Conservation (phyloP, 768 basidiomycete genomes). For the Pholiota microspora region DNA sequence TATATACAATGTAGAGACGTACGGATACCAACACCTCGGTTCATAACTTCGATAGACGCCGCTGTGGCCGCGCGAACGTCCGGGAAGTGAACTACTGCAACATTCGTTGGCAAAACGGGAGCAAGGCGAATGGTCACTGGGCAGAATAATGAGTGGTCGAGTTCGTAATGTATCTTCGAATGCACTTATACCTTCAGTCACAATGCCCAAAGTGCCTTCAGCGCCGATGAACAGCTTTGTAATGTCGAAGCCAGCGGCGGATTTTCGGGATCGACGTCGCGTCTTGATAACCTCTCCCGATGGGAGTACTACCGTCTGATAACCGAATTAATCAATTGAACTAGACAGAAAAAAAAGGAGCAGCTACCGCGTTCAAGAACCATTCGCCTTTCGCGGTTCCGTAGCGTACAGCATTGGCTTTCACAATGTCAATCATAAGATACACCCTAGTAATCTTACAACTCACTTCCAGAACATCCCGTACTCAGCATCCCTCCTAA, state of each 20-base stretch:
- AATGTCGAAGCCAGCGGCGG: conserved; percentile 80
- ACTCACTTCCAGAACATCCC: conserved; percentile 78
- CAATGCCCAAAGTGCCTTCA: conserved; percentile 75
- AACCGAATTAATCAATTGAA: not conserved
- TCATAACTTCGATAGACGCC: conserved; percentile 70
- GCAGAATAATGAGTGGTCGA: not conserved
- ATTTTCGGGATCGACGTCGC: conserved; percentile 71
- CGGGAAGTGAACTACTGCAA: conserved; percentile 80
- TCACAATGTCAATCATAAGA: not conserved
- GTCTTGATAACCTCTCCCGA: conserved; percentile 92
- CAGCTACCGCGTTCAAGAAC: conserved; percentile 77
- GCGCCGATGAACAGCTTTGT: conserved; percentile 88
- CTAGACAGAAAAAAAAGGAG: not conserved
- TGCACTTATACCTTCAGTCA: conserved; percentile 67
- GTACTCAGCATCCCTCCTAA: conserved; percentile 87
- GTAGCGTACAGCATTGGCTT: conserved; percentile 80
- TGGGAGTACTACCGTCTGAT: conserved; percentile 85
- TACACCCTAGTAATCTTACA: not conserved
- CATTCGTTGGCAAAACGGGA: conserved; percentile 76
- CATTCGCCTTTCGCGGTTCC: conserved; percentile 83
- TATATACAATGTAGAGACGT: conserved; percentile 23
- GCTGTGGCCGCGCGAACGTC: conserved; percentile 68
- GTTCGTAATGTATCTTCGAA: not conserved
- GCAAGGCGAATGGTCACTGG: conserved; percentile 79
- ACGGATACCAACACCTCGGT: conserved; percentile 75